Percentiles rank a stretch among this genome's conserved stretches.
Conservation (phyloP, 2,329 filamentous ascomycete genomes). For the Fusarium goolgardi region DNA sequence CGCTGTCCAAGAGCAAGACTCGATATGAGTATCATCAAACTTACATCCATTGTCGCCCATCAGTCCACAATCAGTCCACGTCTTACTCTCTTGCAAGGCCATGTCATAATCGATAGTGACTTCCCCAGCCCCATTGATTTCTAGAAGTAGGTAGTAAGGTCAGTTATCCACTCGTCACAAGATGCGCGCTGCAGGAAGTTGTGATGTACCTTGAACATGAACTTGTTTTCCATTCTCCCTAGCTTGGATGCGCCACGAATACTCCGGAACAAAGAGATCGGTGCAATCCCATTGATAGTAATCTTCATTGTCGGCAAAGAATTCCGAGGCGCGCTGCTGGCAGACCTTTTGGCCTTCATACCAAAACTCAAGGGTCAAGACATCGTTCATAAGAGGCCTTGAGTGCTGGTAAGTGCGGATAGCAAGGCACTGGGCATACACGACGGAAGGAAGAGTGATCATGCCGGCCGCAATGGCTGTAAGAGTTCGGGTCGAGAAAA, state of each 20-base stretch:
- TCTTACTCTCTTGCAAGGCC: not conserved
- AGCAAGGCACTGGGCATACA: not conserved
- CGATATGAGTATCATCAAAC: not conserved
- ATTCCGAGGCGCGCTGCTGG: not conserved
- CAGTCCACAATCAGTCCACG: not conserved
- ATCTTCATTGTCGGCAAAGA: conserved; percentile 3
- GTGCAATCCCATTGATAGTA: not conserved
- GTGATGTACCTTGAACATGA: not conserved
- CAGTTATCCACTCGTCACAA: not conserved
- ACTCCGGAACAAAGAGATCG: not conserved
- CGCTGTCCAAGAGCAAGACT: not conserved
- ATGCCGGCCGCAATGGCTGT: not conserved
- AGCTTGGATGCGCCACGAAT: not conserved
- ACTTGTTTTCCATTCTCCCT: conserved; percentile 1
- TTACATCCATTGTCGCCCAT: not conserved
- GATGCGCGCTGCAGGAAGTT: accelerated
- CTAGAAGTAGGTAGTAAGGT: not conserved
- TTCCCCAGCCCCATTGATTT: not conserved
- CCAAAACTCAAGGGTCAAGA: not conserved
- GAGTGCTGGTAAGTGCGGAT: not conserved
- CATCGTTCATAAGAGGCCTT: not conserved
- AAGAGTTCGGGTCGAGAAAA: not conserved
- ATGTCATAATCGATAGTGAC: not conserved
- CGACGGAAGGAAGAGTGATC: not conserved
- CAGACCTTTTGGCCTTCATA: not conserved